Evolutionary conservation across 1,284 basidiomycete species (phyloP).

Genomic region (Amylostereum chailletii): DNA sequence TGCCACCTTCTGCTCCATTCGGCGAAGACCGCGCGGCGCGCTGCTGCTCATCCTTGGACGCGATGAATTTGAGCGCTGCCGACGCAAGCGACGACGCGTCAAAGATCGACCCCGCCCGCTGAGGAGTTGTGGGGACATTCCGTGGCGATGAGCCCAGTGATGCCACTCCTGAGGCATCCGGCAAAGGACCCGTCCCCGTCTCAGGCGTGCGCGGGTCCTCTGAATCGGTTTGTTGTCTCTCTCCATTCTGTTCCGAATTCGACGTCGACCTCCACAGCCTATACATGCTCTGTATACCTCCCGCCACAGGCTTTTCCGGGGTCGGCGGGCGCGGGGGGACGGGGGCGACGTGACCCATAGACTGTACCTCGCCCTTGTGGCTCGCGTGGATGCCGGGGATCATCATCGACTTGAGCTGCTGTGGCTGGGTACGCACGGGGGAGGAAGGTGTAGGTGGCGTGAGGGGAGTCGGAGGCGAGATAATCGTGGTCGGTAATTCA

Average conservation of each 20-base stretch:
- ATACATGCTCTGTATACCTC: constrained; percentile 58
- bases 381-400: constrained; percentile 76
- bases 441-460: constrained; percentile 15
- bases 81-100: constrained; percentile 32
- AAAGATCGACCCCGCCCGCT: not conserved
- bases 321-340: constrained; percentile 23
- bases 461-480: constrained; percentile 3
- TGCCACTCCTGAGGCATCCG: constrained; percentile 2
- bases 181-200: constrained; percentile 25
- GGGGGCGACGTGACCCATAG: constrained; percentile 63
- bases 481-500: not conserved
- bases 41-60: constrained; percentile 32
- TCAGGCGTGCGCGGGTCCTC: constrained; percentile 30
- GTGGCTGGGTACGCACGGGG: constrained; percentile 63
- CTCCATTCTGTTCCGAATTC: constrained; percentile 14
- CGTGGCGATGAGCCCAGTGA: constrained; percentile 12
- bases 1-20: too few species aligned
- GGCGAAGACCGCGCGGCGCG: constrained; percentile 15
- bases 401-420: constrained; percentile 63
- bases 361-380: constrained; percentile 72
- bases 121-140: too few species aligned
- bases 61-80: constrained; percentile 47
- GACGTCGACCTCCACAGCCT: constrained; percentile 55
- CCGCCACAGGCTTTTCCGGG: constrained; percentile 33
- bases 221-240: constrained; percentile 20